Evolutionary conservation across 306 rosid genomes (phyloP), one percentile per base, ranked within the genome.

Genomic region (Begonia peltatifolia): DNA sequence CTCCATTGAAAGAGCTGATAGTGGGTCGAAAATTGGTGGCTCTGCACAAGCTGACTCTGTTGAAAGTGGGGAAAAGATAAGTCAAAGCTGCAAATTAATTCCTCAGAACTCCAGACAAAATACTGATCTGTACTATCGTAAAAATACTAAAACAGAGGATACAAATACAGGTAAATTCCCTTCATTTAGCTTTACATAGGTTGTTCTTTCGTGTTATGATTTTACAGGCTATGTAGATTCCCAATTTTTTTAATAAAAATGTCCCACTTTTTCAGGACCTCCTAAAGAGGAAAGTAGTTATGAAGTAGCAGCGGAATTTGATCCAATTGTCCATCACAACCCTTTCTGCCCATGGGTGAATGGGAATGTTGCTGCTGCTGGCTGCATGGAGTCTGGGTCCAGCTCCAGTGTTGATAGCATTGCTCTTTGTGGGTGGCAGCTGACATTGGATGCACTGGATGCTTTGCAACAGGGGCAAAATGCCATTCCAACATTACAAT

Each of bases 301-400:
- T 54, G 99, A 92, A 69, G 87, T 76, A 60, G 78, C 84, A 52
- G 63, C 65, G 15, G 99, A 92, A 59, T 92, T 92, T 69, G 95
- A 92, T 65, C 96, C 99, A 53, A 81, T 86, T 62, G 79, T 61
- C 47, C 63, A 86, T 68, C 99, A 92, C 88, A 86, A 81, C 74
- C 92, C 83, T 55, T 81, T 76, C 64, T 92, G 99, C 57, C 99
- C 99, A 20, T 92, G 99, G 99, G 99, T 92, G 62, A 92, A 92
- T 63, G 99, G 93, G 52, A 92, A 80, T 69, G 99, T 92, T 73
- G 93, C 99, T 61, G 96, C 93, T 64, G 96, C 99, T 73, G 99
- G 96, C 55, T 60, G 84, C 57, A 55, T 62, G 58, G 74, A 68
- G 20, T 53, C 76, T 70, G 70, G 68, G 62, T 71, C 79, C 22